Percentiles rank a stretch among this genome's conserved stretches.
Evolutionary conservation across 208 protist species (phyloP).

Genomic region (Tritrichomonas musculus): DNA sequence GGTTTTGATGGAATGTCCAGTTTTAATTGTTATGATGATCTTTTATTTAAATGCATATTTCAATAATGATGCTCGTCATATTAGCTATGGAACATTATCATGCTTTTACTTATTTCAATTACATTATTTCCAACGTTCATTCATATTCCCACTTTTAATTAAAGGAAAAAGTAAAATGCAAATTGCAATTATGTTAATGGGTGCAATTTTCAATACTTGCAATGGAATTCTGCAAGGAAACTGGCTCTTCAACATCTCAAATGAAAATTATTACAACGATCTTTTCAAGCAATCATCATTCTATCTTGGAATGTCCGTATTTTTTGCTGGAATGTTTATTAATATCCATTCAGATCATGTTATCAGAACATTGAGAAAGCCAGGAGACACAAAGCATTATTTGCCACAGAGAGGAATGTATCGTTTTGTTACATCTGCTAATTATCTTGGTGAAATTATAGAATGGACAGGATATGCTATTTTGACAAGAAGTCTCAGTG

Average conservation of each 20-base stretch:
- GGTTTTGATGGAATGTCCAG: neutral
- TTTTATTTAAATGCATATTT: no score
- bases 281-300: neutral
- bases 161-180: neutral
- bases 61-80: no score
- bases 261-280: neutral
- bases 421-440: neutral
- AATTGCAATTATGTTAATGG: neutral
- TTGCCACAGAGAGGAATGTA: neutral
- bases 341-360: neutral
- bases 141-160: neutral
- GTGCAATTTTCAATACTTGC: neutral
- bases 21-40: neutral
- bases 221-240: neutral
- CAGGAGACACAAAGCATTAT: slow-evolving; percentile 20
- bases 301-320: neutral
- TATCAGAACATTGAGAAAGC: neutral
- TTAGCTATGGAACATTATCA: neutral
- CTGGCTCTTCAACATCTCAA: neutral
- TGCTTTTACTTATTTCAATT: neutral
- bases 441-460: slow-evolving; percentile 25
- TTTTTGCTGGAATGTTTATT: neutral
- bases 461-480: slow-evolving; percentile 4
- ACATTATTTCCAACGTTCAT: slow-evolving; percentile 22
- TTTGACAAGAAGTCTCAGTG: neutral